A percentile compares a stretch with the other conserved stretches of the same genome.
phyloP scores from a whole-genome alignment of 768 basidiomycete species.

The Macrocybe gigantea region DNA sequence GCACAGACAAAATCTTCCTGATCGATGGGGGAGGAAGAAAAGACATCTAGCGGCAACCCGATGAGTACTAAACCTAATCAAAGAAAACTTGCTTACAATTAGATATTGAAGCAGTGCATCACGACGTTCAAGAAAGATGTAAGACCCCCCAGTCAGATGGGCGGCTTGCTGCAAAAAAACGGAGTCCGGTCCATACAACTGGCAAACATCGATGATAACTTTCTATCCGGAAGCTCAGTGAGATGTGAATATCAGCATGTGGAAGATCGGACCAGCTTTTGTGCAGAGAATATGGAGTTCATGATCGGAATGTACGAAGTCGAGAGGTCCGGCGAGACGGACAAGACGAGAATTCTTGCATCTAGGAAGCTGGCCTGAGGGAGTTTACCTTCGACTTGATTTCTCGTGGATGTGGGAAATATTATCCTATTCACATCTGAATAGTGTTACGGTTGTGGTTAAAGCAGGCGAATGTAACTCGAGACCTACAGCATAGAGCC shows the following conservation, averaged over 20 bases:
- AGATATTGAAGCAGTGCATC: slow-evolving; percentile 92
- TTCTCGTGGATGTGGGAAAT: slow-evolving; percentile 21
- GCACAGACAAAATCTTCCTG: slow-evolving; percentile 72
- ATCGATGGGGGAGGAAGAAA: slow-evolving; percentile 56
- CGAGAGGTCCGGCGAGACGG: slow-evolving; percentile 86
- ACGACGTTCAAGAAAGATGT: slow-evolving; percentile 75
- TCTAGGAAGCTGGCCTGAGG: slow-evolving; percentile 27
- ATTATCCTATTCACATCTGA: slow-evolving; percentile 37
- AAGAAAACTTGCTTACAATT: slow-evolving; percentile 39
- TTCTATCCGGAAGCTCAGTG: slow-evolving; percentile 47
- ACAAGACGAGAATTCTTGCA: slow-evolving; percentile 58
- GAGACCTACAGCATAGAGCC: slow-evolving; percentile 73
- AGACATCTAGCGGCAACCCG: slow-evolving; percentile 58
- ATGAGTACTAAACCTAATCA: slow-evolving; percentile 1
- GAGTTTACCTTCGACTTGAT: slow-evolving; percentile 18
- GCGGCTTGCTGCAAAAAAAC: slow-evolving; percentile 98
- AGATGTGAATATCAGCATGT: slow-evolving; percentile 15
- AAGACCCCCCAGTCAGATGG: slow-evolving; percentile 91
- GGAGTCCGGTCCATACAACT: slow-evolving; percentile 82
- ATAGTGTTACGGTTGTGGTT: neutral
- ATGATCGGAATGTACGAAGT: slow-evolving; percentile 96
- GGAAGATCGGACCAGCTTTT: slow-evolving; percentile 65
- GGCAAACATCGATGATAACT: slow-evolving; percentile 95
- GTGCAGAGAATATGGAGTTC: slow-evolving; percentile 99
- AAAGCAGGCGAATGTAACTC: neutral